Conservation (phyloP, 345 rosid genomes). For the Hibiscus trionum region DNA sequence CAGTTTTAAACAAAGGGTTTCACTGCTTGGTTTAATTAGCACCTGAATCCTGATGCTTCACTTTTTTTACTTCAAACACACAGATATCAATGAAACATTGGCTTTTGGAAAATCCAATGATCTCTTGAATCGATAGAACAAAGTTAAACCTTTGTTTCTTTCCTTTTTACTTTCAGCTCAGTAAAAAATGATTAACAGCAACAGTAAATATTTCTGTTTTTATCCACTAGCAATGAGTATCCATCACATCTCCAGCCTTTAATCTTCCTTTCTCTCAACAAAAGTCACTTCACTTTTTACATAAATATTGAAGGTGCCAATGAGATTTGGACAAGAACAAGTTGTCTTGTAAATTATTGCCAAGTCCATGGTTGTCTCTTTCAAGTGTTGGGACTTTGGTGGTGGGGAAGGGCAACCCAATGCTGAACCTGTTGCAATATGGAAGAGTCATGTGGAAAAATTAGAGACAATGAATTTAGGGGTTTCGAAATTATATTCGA, state of each 20-base stretch:
- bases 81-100: neutral
- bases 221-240: constrained; percentile 6
- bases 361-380: neutral
- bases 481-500: neutral
- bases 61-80: neutral
- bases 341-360: neutral
- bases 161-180: neutral
- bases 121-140: neutral
- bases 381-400: neutral
- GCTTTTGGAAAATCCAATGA: neutral
- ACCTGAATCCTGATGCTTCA: neutral
- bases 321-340: neutral
- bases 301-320: too few species aligned
- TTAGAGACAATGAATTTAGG: constrained; percentile 11
- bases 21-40: neutral
- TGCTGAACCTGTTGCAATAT: constrained; percentile 8
- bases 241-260: constrained; percentile 11
- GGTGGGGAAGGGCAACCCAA: too few species aligned
- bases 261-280: neutral
- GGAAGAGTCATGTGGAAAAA: neutral
- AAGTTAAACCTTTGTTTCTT: neutral
- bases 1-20: neutral
- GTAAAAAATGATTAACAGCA: neutral
- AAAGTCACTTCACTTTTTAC: too few species aligned
- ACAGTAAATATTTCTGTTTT: neutral